These are phyloP conservation scores for Rhodotorula sp. DNA, from an alignment of 1,284 basidiomycete species.

Conservation along the genomic window DNA sequence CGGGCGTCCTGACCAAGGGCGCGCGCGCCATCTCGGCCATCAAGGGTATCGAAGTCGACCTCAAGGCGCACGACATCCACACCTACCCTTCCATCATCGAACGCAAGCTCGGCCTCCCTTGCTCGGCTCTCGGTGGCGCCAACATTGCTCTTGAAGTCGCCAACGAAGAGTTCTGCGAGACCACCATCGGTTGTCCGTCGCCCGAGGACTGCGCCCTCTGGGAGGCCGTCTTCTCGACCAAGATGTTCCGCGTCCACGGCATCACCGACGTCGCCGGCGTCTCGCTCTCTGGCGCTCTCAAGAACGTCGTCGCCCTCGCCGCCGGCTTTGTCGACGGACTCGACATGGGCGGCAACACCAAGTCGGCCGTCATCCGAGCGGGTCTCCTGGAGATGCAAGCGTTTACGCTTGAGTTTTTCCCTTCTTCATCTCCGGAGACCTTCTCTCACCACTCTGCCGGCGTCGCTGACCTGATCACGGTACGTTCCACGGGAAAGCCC, in stretches of 20 bases:
- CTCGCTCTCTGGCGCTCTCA: slow-evolving; percentile 59
- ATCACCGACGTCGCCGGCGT: slow-evolving; percentile 52
- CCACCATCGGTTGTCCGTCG: slow-evolving; percentile 58
- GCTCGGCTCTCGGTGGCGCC: slow-evolving; percentile 58
- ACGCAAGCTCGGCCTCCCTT: slow-evolving; percentile 55
- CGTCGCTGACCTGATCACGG: slow-evolving; percentile 59
- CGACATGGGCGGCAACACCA: slow-evolving; percentile 59
- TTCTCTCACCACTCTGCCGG: slow-evolving; percentile 57
- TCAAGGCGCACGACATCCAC: slow-evolving; percentile 53
- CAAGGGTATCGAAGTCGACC: slow-evolving; percentile 58
- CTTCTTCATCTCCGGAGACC: slow-evolving; percentile 55
- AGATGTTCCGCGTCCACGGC: slow-evolving; percentile 54
- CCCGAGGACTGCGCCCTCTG: slow-evolving; percentile 51
- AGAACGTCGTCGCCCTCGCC: slow-evolving; percentile 59
- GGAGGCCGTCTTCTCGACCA: slow-evolving; percentile 52
- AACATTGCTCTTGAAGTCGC: slow-evolving; percentile 62
- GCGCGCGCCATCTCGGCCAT: slow-evolving; percentile 55
- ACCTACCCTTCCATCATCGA: slow-evolving; percentile 56
- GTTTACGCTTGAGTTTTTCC: slow-evolving; percentile 58
- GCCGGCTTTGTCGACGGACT: slow-evolving; percentile 58
- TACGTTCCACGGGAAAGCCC: not conserved
- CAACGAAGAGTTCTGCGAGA: slow-evolving; percentile 56
- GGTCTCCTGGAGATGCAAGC: slow-evolving; percentile 55
- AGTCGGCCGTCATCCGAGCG: slow-evolving; percentile 60
- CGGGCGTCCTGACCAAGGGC: slow-evolving; percentile 37